phyloP scores from a whole-genome alignment of 1,139 yeast species.

The Protomyces macrosporus region DNA sequence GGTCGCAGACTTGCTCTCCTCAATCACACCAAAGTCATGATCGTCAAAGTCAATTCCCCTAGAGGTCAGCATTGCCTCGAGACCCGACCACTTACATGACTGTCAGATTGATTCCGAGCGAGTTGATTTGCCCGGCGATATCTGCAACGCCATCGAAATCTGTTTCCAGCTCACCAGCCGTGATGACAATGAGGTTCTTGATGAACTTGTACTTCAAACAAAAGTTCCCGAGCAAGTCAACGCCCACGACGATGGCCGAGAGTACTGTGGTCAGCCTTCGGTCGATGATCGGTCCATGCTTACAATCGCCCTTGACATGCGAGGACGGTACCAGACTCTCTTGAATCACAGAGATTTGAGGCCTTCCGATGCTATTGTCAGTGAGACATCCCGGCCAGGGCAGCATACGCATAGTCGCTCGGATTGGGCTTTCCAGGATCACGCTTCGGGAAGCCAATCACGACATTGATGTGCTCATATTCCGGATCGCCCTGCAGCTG shows the following conservation, averaged over 20 bases:
- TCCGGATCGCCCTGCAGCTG: conserved; percentile 7
- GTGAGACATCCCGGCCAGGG: background rate
- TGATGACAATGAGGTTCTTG: conserved; percentile 46
- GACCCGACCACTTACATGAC: conserved; percentile 30
- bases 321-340: conserved; percentile 35
- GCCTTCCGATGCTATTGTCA: background rate
- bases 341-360: conserved; percentile 27
- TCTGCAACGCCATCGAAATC: conserved; percentile 30
- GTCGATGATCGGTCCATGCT: background rate
- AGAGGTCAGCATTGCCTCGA: background rate
- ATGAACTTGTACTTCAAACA: conserved; percentile 40
- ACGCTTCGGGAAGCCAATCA: conserved; percentile 8
- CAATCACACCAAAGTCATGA: conserved; percentile 34
- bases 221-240: conserved; percentile 37
- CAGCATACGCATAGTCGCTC: background rate
- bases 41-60: conserved; percentile 41
- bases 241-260: conserved; percentile 39
- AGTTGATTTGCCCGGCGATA: conserved; percentile 31
- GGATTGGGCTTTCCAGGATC: background rate
- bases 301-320: conserved; percentile 36
- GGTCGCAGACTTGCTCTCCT: conserved; percentile 34
- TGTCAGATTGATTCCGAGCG: conserved; percentile 32
- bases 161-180: conserved; percentile 40
- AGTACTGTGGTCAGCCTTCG: conserved; percentile 23
- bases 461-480: conserved; percentile 1